These are phyloP conservation scores for Apiospora rasikravindrae DNA, from an alignment of 2,329 filamentous ascomycete genomes.

Conservation along the genomic window DNA sequence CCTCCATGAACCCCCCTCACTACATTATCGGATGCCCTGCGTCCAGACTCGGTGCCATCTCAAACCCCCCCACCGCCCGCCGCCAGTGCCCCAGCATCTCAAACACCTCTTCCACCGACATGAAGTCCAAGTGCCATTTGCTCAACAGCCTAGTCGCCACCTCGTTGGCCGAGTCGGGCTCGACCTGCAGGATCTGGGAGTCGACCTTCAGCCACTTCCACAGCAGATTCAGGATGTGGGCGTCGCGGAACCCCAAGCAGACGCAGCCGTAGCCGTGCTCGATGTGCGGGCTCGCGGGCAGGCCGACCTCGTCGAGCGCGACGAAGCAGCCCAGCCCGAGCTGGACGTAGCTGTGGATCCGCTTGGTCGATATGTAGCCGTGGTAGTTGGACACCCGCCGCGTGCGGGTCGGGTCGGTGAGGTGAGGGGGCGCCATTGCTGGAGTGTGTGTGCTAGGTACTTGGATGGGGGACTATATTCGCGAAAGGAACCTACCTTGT, in stretches of 20 bases:
- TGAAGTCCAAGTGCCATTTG: neutral
- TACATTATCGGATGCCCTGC: no score
- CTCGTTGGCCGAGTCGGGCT: neutral
- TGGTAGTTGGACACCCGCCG: neutral
- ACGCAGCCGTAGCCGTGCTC: neutral
- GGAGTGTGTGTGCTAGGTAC: no score
- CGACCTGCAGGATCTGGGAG: neutral
- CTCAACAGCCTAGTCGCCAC: neutral
- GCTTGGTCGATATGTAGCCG: neutral
- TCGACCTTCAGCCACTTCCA: neutral
- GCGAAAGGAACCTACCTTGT: neutral
- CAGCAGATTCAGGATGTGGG: neutral
- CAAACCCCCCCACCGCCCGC: no score
- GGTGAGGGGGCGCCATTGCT: neutral
- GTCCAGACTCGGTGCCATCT: no score
- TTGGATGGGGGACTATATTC: neutral
- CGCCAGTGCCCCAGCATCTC: no score
- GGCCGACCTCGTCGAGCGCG: neutral
- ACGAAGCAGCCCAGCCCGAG: neutral
- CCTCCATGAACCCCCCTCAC: no score
- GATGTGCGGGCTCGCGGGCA: neutral
- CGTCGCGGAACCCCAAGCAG: neutral
- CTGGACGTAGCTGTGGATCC: no score
- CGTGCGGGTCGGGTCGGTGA: neutral
- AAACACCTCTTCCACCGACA: neutral